phyloP scores from a whole-genome alignment of 1,284 basidiomycete genomes.

The Megacollybia platyphylla region DNA sequence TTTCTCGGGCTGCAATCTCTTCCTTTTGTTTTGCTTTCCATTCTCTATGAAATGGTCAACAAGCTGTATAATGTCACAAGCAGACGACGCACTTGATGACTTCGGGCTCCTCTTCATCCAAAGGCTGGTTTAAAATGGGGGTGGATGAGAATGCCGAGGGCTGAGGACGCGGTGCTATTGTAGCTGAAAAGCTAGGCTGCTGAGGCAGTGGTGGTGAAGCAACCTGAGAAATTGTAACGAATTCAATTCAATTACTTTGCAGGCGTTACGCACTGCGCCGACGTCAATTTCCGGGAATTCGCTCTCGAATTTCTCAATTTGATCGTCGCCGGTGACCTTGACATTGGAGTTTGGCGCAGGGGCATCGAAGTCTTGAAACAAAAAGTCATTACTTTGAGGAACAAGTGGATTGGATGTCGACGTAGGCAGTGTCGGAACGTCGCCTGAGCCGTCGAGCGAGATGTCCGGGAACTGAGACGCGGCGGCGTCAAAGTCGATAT shows the following conservation, averaged over 20 bases:
- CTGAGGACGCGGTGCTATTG: constrained; percentile 66
- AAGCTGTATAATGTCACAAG: background rate
- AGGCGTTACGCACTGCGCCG: constrained; percentile 28
- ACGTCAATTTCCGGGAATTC: constrained; percentile 83
- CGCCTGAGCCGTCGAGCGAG: constrained; percentile 51
- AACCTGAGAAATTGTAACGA: background rate
- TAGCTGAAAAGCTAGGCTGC: constrained; percentile 34
- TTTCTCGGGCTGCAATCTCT: constrained; percentile 75
- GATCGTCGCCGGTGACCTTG: constrained; percentile 78
- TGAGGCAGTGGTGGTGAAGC: constrained; percentile 13
- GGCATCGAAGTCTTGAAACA: constrained; percentile 52
- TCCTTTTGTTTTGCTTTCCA: constrained; percentile 86
- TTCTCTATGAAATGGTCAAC: constrained; percentile 30
- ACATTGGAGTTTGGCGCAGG: constrained; percentile 34
- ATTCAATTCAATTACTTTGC: background rate
- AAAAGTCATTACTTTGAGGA: constrained; percentile 30
- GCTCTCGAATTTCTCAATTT: constrained; percentile 83
- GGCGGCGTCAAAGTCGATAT: constrained; percentile 68
- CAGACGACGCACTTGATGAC: constrained; percentile 59
- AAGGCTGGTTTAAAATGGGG: constrained; percentile 56
- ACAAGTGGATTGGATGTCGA: constrained; percentile 17
- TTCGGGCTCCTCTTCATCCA: constrained; percentile 78
- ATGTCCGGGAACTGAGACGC: constrained; percentile 81
- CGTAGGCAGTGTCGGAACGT: constrained; percentile 31
- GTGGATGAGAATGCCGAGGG: constrained; percentile 55